Evolutionary conservation across 495 filamentous ascomycete genomes (phyloP).

Genomic region (Aspergillus affinis): DNA sequence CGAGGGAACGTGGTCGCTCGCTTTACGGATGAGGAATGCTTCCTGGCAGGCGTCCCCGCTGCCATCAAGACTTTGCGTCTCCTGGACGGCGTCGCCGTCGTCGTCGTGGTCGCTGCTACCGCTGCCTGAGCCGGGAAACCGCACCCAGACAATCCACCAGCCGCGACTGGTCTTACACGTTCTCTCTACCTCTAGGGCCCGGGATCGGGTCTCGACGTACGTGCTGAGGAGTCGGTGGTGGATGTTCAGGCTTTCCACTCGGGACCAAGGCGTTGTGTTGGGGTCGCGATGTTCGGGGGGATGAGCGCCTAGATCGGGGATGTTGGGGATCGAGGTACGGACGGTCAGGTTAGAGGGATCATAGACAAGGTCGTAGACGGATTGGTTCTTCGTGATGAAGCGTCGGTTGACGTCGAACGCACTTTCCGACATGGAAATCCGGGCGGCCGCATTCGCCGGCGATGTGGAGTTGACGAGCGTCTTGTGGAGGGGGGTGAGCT

Average conservation of each 20-base stretch:
- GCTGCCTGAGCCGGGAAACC: constrained; percentile 48
- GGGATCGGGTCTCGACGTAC: constrained; percentile 59
- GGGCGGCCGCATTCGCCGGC: constrained; percentile 46
- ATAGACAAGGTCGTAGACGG: constrained; percentile 83
- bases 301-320: constrained; percentile 60
- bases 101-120: constrained; percentile 18
- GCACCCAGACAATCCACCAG: constrained; percentile 97
- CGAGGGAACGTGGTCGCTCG: constrained; percentile 59
- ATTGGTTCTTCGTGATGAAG: constrained; percentile 32
- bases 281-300: constrained; percentile 18
- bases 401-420: constrained; percentile 27
- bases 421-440: constrained; percentile 40
- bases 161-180: constrained; percentile 88
- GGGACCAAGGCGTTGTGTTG: constrained; percentile 54
- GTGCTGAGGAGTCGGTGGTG: constrained; percentile 83
- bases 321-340: constrained; percentile 85
- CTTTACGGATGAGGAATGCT: constrained; percentile 75
- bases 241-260: constrained; percentile 86
- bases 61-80: constrained; percentile 19
- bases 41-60: constrained; percentile 52
- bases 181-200: constrained; percentile 68
- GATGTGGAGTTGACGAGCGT: constrained; percentile 68
- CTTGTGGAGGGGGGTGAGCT: constrained; percentile 75
- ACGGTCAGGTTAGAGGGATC: constrained; percentile 75
- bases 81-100: constrained; percentile 20